Evolutionary conservation across 148 eudicot species (phyloP).

Genomic region (Persicaria maculosa): DNA sequence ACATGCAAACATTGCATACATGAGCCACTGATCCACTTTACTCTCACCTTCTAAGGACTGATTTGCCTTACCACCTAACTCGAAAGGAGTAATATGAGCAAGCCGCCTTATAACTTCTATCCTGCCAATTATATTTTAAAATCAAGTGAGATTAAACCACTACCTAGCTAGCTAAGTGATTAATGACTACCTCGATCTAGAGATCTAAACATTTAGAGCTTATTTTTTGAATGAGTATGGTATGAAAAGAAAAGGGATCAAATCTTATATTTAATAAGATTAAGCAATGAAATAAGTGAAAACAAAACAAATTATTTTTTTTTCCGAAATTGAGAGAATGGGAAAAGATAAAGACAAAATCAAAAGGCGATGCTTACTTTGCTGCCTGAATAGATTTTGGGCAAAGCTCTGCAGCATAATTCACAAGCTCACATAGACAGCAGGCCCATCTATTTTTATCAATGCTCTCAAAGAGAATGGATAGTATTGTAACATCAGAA

Average conservation of each 20-base stretch:
- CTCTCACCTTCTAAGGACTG: slow-evolving; percentile 82
- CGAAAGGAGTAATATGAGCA: slow-evolving; percentile 79
- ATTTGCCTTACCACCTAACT: slow-evolving; percentile 89
- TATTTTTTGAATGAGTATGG: no score
- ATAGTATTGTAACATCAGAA: slow-evolving; percentile 86
- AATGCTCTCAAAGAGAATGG: slow-evolving; percentile 89
- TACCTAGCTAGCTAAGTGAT: no score
- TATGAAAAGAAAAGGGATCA: no score
- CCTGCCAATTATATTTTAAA: slow-evolving; percentile 32
- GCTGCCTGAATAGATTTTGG: slow-evolving; percentile 97
- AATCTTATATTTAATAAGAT: no score
- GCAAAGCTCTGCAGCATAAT: slow-evolving; percentile 94
- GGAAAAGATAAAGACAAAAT: no score
- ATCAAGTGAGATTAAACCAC: no score
- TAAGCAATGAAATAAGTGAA: no score
- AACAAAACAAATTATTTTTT: no score
- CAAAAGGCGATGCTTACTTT: slow-evolving; percentile 41
- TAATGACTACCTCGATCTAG: no score
- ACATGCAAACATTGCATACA: slow-evolving; percentile 98
- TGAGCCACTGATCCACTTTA: slow-evolving; percentile 97
- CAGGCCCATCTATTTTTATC: slow-evolving; percentile 97
- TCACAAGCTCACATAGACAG: slow-evolving; percentile 91
- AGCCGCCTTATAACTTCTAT: slow-evolving; percentile 84
- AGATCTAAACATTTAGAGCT: no score
- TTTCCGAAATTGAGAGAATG: no score